A percentile compares a stretch with the other conserved stretches of the same genome.
Conservation (phyloP, 208 protist genomes). For the Strigomonas culicis region DNA sequence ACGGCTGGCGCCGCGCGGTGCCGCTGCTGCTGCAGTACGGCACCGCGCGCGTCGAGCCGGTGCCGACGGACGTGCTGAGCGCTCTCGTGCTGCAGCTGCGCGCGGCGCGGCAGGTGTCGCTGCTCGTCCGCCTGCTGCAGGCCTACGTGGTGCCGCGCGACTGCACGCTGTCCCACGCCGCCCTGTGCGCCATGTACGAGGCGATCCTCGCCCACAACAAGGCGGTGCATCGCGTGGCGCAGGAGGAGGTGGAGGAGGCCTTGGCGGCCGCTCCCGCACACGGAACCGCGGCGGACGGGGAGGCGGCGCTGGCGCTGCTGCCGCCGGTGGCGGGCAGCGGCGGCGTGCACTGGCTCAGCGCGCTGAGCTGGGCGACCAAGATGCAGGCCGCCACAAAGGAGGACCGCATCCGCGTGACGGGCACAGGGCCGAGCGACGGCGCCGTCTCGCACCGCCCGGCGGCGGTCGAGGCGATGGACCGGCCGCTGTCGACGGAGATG, state of each 20-base stretch:
- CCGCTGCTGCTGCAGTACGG: conserved; percentile 38
- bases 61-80: conserved; percentile 60
- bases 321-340: not conserved
- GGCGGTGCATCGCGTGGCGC: conserved; percentile 15
- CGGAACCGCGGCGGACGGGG: not conserved
- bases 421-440: conserved; percentile 50
- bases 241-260: not conserved
- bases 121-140: conserved; percentile 64
- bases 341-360: conserved; percentile 73
- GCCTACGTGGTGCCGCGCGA: conserved; percentile 61
- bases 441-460: conserved; percentile 18
- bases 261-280: not conserved
- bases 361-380: conserved; percentile 63
- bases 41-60: conserved; percentile 18
- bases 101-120: conserved; percentile 29
- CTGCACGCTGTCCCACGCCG: conserved; percentile 27
- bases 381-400: conserved; percentile 38
- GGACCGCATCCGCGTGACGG: conserved; percentile 48
- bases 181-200: conserved; percentile 59
- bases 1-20: conserved; percentile 41
- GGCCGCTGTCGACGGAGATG: conserved; percentile 37
- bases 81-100: conserved; percentile 57
- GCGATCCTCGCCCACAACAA: conserved; percentile 70
- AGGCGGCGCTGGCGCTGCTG: not conserved
- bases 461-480: conserved; percentile 18